These are phyloP conservation scores for Turnera subulata DNA, from an alignment of 345 rosid genomes.

Conservation along the genomic window DNA sequence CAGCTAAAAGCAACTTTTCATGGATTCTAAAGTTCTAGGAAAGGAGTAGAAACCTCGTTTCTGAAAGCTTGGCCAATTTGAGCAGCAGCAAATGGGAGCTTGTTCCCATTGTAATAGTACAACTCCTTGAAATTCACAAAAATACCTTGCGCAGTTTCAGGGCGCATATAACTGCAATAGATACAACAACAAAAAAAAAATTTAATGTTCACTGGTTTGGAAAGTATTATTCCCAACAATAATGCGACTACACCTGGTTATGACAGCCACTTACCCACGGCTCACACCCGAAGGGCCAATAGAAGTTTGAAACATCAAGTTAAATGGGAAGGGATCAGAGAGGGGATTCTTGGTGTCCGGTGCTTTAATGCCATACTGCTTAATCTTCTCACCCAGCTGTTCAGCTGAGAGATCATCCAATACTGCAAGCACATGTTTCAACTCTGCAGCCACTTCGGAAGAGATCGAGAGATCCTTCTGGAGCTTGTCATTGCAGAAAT, in stretches of 20 bases:
- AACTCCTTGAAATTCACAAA: conserved; percentile 87
- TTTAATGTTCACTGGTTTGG: too few relatives aligned
- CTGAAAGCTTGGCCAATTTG: conserved; percentile 98
- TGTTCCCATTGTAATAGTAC: conserved; percentile 85
- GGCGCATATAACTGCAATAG: conserved; percentile 78
- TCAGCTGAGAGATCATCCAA: conserved; percentile 80
- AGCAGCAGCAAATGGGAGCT: conserved; percentile 97
- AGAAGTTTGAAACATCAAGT: conserved; percentile 94
- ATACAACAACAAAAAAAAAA: conserved; percentile 1
- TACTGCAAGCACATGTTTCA: conserved; percentile 69
- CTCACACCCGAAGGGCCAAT: conserved; percentile 88
- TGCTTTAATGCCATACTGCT: conserved; percentile 73
- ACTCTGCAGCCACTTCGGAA: conserved; percentile 74
- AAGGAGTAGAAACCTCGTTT: conserved; percentile 63
- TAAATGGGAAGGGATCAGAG: conserved; percentile 91
- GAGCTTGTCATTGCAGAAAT: conserved; percentile 76
- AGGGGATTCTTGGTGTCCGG: conserved; percentile 80
- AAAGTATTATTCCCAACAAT: too few relatives aligned
- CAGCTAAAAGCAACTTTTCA: neutral
- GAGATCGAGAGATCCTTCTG: conserved; percentile 71
- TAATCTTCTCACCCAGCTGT: conserved; percentile 73
- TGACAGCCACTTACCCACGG: conserved; percentile 52
- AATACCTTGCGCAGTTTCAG: conserved; percentile 98
- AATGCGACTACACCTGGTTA: neutral
- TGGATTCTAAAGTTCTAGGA: neutral